Conservation (phyloP, 176 grass and related monocot genomes). For the Luzula sylvatica region DNA sequence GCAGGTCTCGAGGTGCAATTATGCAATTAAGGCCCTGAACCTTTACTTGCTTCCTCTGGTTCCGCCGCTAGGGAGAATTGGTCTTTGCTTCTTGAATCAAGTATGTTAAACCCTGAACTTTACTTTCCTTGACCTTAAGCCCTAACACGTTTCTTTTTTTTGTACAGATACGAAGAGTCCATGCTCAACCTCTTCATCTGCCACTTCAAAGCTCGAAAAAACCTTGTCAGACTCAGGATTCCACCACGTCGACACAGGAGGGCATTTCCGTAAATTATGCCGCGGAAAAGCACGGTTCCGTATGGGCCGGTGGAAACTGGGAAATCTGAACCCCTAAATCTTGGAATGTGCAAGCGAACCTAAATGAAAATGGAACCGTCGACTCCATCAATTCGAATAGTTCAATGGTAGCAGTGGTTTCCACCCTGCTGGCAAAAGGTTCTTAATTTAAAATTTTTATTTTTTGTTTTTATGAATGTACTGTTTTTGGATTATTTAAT, state of each 20-base stretch:
- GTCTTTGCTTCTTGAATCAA: constrained; percentile 94
- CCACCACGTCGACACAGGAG: constrained; percentile 89
- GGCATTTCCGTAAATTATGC: constrained; percentile 85
- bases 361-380: no score
- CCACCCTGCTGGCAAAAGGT: no score
- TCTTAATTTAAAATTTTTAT: no score
- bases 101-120: constrained; percentile 28
- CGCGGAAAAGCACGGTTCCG: constrained; percentile 87
- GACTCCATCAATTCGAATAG: no score
- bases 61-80: constrained; percentile 87
- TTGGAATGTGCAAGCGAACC: no score
- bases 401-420: no score
- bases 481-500: no score
- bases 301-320: constrained; percentile 98
- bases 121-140: no score
- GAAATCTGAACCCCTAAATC: constrained; percentile 95
- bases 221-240: constrained; percentile 72
- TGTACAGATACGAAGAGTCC: constrained; percentile 84
- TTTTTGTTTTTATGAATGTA: no score
- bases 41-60: constrained; percentile 75
- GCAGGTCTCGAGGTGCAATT: constrained; percentile 83
- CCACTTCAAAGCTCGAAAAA: constrained; percentile 84
- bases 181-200: constrained; percentile 97
- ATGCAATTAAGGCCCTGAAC: constrained; percentile 96
- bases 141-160: not conserved